These are phyloP conservation scores for Lentinus brumalis DNA, from an alignment of 768 basidiomycete genomes.

Conservation along the genomic window DNA sequence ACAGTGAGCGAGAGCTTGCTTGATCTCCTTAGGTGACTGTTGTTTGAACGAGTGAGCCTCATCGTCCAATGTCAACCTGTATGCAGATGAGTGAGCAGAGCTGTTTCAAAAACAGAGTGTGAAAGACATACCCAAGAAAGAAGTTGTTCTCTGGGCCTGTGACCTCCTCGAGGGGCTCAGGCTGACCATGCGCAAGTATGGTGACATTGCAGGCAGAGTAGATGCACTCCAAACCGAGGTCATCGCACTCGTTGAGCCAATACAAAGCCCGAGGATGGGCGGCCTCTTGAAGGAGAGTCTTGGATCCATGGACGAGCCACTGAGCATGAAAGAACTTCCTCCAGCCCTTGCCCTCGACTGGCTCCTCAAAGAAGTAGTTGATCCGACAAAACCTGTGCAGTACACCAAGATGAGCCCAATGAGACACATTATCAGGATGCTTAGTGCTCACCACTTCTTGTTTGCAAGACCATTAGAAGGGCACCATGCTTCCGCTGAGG, in stretches of 20 bases:
- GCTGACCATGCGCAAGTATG: slow-evolving; percentile 41
- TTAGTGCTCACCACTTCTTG: slow-evolving; percentile 59
- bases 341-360: background rate
- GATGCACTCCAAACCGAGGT: slow-evolving; percentile 56
- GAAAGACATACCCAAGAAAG: slow-evolving; percentile 49
- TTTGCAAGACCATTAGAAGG: slow-evolving; percentile 55
- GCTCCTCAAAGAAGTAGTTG: slow-evolving; percentile 56
- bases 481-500: slow-evolving; percentile 44
- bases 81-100: background rate
- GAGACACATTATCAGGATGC: slow-evolving; percentile 22
- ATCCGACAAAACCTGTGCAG: slow-evolving; percentile 68
- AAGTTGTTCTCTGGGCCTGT: slow-evolving; percentile 48
- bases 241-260: slow-evolving; percentile 56
- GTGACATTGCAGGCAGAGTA: slow-evolving; percentile 57
- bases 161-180: slow-evolving; percentile 49
- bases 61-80: slow-evolving; percentile 56
- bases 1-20: slow-evolving; percentile 29
- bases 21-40: slow-evolving; percentile 39
- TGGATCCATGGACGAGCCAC: slow-evolving; percentile 69
- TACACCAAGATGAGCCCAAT: background rate
- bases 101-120: background rate
- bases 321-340: slow-evolving; percentile 67
- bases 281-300: slow-evolving; percentile 66
- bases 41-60: slow-evolving; percentile 48
- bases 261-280: slow-evolving; percentile 65